A percentile compares a stretch with the other conserved stretches of the same genome.
phyloP scores from a whole-genome alignment of 2,329 filamentous ascomycete genomes.

The Pyrenophora tritici-repentis region DNA sequence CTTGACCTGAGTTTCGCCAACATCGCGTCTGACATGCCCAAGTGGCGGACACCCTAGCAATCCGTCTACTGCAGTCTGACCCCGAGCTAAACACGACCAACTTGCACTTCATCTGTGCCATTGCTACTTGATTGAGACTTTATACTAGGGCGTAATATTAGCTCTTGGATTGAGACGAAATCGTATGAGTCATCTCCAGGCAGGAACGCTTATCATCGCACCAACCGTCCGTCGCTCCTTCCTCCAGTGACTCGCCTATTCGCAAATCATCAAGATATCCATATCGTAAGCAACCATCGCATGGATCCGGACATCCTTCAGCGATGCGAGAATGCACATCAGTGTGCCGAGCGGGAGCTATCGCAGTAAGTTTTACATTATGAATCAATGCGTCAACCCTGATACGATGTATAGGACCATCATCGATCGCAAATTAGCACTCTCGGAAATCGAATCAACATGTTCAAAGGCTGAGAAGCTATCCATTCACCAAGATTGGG shows the following conservation, averaged over 20 bases:
- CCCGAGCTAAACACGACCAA: no score
- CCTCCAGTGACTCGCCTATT: background rate
- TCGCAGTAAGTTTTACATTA: background rate
- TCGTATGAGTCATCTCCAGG: no score
- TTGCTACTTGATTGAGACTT: no score
- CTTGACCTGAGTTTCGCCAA: no score
- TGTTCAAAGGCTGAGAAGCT: background rate
- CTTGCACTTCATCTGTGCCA: no score
- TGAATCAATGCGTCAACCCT: background rate
- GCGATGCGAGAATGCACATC: background rate
- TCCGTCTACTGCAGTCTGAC: no score
- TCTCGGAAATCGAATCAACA: background rate
- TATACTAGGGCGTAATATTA: no score
- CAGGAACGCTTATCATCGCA: no score
- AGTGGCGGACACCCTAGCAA: no score
- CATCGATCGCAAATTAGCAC: background rate
- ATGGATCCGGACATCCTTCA: background rate
- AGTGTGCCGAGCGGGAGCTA: background rate
- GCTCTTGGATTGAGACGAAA: no score
- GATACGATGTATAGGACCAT: background rate
- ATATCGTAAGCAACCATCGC: background rate
- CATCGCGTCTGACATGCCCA: no score
- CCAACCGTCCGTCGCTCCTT: background rate
- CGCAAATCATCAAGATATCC: background rate
- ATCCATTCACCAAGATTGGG: background rate